phyloP scores from a whole-genome alignment of 2,329 filamentous ascomycete species.

The Claviceps humidiphila region DNA sequence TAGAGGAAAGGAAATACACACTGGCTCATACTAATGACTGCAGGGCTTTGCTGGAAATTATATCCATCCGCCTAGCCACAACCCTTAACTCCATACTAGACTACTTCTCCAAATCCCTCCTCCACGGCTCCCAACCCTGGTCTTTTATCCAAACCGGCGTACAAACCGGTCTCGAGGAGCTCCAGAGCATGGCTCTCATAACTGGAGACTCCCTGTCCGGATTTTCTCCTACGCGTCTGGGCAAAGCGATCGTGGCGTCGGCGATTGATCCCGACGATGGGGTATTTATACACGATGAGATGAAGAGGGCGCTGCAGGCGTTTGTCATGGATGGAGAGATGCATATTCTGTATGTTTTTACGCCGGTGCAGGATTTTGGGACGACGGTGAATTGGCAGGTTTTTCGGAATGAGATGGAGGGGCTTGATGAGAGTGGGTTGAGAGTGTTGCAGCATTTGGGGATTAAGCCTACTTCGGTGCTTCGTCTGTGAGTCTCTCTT shows the following conservation, averaged over 20 bases:
- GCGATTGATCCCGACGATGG: constrained; percentile 64
- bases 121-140: constrained; percentile 43
- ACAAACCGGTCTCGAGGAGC: constrained; percentile 43
- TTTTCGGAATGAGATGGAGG: constrained; percentile 58
- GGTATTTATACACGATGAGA: constrained; percentile 56
- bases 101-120: constrained; percentile 54
- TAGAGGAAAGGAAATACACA: background rate
- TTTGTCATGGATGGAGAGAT: constrained; percentile 75
- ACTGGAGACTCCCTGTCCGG: constrained; percentile 32
- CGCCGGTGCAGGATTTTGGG: constrained; percentile 49
- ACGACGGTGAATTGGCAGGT: constrained; percentile 56
- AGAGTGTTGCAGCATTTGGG: constrained; percentile 56
- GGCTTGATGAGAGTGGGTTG: constrained; percentile 56
- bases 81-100: constrained; percentile 51
- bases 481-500: constrained; percentile 43
- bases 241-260: constrained; percentile 58
- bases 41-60: constrained; percentile 58
- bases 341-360: constrained; percentile 68
- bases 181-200: constrained; percentile 43
- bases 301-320: constrained; percentile 51
- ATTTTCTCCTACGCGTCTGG: constrained; percentile 51
- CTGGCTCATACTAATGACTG: background rate
- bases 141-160: constrained; percentile 39
- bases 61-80: constrained; percentile 54
- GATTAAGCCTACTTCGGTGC: constrained; percentile 52